Conservation (phyloP, 306 rosid genomes). For the Ammopiptanthus mongolicus region DNA sequence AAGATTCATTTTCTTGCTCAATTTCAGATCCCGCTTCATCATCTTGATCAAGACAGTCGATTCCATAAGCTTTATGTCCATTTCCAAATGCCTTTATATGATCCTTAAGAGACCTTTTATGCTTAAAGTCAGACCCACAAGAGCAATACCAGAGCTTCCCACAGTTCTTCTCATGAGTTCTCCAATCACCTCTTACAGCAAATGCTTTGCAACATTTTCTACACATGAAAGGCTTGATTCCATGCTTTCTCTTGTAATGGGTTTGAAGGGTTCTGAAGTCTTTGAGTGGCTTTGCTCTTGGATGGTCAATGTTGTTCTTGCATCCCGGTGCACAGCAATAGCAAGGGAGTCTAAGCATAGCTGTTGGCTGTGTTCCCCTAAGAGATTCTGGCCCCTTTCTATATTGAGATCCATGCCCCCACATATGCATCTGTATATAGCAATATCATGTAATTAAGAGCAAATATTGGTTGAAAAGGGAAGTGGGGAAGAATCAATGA, state of each 20-base stretch:
- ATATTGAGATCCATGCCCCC: slow-evolving; percentile 98
- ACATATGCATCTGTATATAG: slow-evolving; percentile 90
- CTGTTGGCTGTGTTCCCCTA: slow-evolving; percentile 90
- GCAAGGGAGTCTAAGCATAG: slow-evolving; percentile 93
- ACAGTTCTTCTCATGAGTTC: slow-evolving; percentile 95
- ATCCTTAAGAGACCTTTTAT: slow-evolving; percentile 86
- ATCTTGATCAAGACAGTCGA: slow-evolving; percentile 61
- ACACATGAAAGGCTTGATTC: slow-evolving; percentile 83
- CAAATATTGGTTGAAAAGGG: neutral
- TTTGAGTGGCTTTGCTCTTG: slow-evolving; percentile 78
- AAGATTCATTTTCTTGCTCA: slow-evolving; percentile 51
- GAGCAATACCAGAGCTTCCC: slow-evolving; percentile 95
- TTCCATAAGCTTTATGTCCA: slow-evolving; percentile 69
- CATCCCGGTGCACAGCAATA: slow-evolving; percentile 83
- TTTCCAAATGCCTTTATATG: slow-evolving; percentile 87
- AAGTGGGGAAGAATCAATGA: neutral
- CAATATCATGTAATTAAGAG: neutral
- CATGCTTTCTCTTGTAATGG: slow-evolving; percentile 93
- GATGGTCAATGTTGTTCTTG: slow-evolving; percentile 92
- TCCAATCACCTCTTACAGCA: slow-evolving; percentile 96
- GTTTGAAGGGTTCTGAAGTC: slow-evolving; percentile 96
- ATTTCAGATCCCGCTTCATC: slow-evolving; percentile 63
- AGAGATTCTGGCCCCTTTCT: slow-evolving; percentile 90
- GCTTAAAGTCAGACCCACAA: slow-evolving; percentile 94
- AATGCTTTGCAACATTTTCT: slow-evolving; percentile 86